Evolutionary conservation across 208 protist species (phyloP).

Genomic region (Porcisia hertigi): DNA sequence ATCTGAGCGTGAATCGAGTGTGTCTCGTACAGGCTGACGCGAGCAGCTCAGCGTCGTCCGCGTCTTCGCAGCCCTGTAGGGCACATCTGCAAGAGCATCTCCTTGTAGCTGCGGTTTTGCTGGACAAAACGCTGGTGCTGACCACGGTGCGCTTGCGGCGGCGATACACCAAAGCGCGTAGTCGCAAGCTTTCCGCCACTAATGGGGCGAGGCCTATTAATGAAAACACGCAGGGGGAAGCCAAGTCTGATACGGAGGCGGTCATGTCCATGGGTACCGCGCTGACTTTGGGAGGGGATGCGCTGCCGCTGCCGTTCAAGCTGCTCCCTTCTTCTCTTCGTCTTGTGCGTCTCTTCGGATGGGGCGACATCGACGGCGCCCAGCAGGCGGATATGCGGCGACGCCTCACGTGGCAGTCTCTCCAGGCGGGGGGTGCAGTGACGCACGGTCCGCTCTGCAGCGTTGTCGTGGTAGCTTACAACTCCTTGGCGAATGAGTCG

Average conservation of each 20-base stretch:
- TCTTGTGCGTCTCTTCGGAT: conserved; percentile 73
- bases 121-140: conserved; percentile 80
- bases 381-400: conserved; percentile 32
- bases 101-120: conserved; percentile 56
- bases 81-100: conserved; percentile 57
- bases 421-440: conserved; percentile 14
- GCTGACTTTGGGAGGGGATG: conserved; percentile 37
- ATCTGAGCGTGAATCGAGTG: conserved; percentile 69
- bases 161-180: not conserved
- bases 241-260: not conserved
- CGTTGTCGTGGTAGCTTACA: conserved; percentile 60
- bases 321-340: conserved; percentile 81
- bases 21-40: conserved; percentile 36
- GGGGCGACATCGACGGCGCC: conserved; percentile 42
- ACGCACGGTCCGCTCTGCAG: conserved; percentile 36
- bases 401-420: conserved; percentile 25
- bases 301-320: conserved; percentile 59
- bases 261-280: conserved; percentile 1
- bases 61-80: conserved; percentile 13
- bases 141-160: conserved; percentile 49
- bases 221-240: not conserved
- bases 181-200: not conserved
- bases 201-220: not conserved
- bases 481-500: conserved; percentile 46
- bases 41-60: not conserved